Evolutionary conservation across 768 basidiomycete species (phyloP).

Genomic region (Leucogyrophana mollusca): DNA sequence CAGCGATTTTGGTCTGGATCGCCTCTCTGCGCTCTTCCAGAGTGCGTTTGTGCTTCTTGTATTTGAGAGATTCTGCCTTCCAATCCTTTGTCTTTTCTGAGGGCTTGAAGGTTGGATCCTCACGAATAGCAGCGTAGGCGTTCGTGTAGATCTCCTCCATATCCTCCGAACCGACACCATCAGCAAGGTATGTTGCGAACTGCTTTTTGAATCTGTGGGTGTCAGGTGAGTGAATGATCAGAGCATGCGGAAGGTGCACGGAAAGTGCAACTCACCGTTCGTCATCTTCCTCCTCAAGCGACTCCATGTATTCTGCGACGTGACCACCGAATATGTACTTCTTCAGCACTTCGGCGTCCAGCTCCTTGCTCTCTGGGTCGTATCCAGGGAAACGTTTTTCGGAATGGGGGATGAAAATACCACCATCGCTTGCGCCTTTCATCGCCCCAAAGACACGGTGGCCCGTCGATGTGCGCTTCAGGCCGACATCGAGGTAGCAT

Average conservation of each 20-base stretch:
- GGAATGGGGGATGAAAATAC: conserved; percentile 96
- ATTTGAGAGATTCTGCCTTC: conserved; percentile 81
- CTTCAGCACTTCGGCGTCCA: conserved; percentile 92
- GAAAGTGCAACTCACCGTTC: conserved; percentile 60
- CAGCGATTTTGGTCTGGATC: conserved; percentile 87
- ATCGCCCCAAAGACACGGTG: conserved; percentile 97
- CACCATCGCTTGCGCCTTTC: conserved; percentile 98
- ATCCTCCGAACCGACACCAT: conserved; percentile 93
- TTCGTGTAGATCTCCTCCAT: conserved; percentile 94
- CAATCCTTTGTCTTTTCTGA: conserved; percentile 89
- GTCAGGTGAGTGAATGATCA: conserved; percentile 7
- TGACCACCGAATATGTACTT: conserved; percentile 99
- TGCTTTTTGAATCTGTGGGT: conserved; percentile 88
- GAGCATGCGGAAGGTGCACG: not conserved
- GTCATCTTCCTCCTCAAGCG: conserved; percentile 98
- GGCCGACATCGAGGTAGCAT: conserved; percentile 96
- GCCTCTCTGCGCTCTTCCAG: conserved; percentile 72
- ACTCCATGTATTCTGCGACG: conserved; percentile 99
- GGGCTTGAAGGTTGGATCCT: conserved; percentile 88
- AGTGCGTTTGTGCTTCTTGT: conserved; percentile 67
- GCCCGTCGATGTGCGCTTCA: conserved; percentile 97
- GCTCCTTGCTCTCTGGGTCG: conserved; percentile 88
- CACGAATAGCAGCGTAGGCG: conserved; percentile 94
- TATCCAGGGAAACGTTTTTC: conserved; percentile 98
- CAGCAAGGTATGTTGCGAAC: conserved; percentile 92